Evolutionary conservation across 129 eudicot species (phyloP), one percentile per base, ranked within the genome.

Genomic region (Tagetes patula): DNA sequence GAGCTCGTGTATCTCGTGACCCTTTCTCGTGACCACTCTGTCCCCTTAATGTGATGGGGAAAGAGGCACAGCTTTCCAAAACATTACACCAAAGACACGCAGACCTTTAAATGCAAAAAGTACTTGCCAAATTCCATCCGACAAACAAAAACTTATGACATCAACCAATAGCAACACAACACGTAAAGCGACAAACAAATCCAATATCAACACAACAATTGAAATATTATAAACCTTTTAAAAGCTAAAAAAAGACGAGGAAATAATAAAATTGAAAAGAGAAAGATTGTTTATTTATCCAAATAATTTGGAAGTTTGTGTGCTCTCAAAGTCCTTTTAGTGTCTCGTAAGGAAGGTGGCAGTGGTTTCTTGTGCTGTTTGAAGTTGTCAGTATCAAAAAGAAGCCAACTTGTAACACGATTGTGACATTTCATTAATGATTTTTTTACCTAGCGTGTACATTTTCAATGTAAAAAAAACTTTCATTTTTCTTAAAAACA

Each of bases 281-380:
- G 6, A 68, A 47, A 31, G 9, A 68, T 13, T 12, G 46, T n/a
- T 61, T 11, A 27, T 49, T 49, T 49, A 49, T 69, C 46, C 47
- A 69, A 31, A 69, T 10, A 33, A 27, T 49, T 13, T 34, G 61
- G 61, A 48, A 69, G 33, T 47, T 48, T 36, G 34, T 69, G 46
- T 50, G 8, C 33, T 36, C 58, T 49, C 74, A 69, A 49, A 20
- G 60, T 70, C 32, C 30, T 54, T 70, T 38, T 27, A 38, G 14
- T 56, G 65, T 72, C 33, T 14, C 38, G 43, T 14, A 31, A 76
- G 40, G 68, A 36, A 49, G 68, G 50, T 46, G 63, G 70, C 74
- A 69, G 70, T 77, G 63, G 63, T 77, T 77, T 69, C 81, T 77
- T 69, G 81, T 69, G 70, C 53, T 46, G 52, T 31, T 77, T 77